phyloP scores from a whole-genome alignment of 441 rosid genomes.

The Jatropha podagrica region DNA sequence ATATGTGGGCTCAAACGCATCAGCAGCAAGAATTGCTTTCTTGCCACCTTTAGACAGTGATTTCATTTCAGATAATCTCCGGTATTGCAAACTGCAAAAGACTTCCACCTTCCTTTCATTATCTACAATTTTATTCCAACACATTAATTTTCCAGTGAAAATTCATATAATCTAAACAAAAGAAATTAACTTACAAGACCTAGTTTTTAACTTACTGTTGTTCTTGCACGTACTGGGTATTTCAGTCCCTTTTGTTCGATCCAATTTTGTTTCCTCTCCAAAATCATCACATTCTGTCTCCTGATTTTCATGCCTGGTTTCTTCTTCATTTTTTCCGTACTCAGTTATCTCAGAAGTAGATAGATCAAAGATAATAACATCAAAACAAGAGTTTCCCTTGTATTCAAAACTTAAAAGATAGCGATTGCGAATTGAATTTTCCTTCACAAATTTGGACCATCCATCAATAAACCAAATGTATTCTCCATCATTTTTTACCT shows the following conservation, averaged over 20 bases:
- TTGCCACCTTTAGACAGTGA: slow-evolving; percentile 15
- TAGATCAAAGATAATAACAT: slow-evolving; percentile 12
- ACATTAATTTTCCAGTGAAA: too few species aligned
- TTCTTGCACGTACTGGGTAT: neutral
- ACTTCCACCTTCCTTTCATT: neutral
- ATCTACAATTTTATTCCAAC: neutral
- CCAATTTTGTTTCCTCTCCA: too few species aligned
- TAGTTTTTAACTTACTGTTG: neutral
- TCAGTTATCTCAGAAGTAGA: slow-evolving; percentile 17
- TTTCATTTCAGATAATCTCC: neutral
- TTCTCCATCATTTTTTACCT: neutral
- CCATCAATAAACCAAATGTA: slow-evolving; percentile 24
- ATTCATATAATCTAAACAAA: too few species aligned
- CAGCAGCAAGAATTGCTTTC: slow-evolving; percentile 25
- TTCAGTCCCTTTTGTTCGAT: neutral
- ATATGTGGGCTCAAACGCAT: slow-evolving; percentile 20
- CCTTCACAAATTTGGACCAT: slow-evolving; percentile 27
- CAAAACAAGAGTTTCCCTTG: slow-evolving; percentile 13
- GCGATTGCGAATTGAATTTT: slow-evolving; percentile 17
- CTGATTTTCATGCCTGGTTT: too few species aligned
- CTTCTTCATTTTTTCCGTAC: neutral
- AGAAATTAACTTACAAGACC: too few species aligned
- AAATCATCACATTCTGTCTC: too few species aligned
- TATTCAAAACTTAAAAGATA: slow-evolving; percentile 26
- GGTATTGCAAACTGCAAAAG: neutral